A percentile compares a stretch with the other conserved stretches of the same genome.
phyloP scores from a whole-genome alignment of 768 basidiomycete genomes.

The Artomyces pyxidatus region DNA sequence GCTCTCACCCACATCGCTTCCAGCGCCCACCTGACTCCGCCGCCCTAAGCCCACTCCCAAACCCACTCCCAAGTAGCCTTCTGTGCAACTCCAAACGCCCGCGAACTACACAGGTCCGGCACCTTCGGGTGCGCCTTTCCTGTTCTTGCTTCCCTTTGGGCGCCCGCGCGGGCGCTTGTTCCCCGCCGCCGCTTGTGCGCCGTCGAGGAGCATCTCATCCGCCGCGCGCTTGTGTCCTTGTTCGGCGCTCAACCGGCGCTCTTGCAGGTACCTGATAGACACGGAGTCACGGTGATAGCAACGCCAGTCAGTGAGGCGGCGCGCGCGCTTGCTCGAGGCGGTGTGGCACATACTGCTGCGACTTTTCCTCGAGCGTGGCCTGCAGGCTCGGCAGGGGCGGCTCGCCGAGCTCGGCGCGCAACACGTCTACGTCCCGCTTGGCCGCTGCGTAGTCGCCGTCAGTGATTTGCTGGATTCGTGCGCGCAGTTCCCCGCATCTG shows the following conservation, averaged over 20 bases:
- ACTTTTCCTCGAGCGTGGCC: conserved; percentile 64
- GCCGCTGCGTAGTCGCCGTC: conserved; percentile 71
- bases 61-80: too few species aligned
- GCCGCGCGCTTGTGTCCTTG: conserved; percentile 18
- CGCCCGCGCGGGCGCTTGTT: conserved; percentile 28
- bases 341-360: conserved; percentile 34
- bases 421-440: conserved; percentile 68
- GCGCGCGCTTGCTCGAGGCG: not conserved
- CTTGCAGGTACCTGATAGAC: conserved; percentile 24
- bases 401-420: conserved; percentile 72
- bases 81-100: too few species aligned
- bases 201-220: conserved; percentile 15
- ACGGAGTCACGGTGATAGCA: not conserved
- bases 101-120: too few species aligned
- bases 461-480: conserved; percentile 57
- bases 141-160: conserved; percentile 29
- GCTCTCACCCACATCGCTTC: too few species aligned
- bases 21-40: too few species aligned
- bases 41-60: too few species aligned
- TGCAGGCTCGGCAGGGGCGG: conserved; percentile 66
- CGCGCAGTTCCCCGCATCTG: conserved; percentile 60
- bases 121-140: conserved; percentile 10
- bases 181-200: conserved; percentile 16
- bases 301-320: conserved; percentile 3
- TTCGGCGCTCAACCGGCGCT: conserved; percentile 24